Conservation (phyloP, 805 yeast species). For the Hagleromyces aurorensis region DNA sequence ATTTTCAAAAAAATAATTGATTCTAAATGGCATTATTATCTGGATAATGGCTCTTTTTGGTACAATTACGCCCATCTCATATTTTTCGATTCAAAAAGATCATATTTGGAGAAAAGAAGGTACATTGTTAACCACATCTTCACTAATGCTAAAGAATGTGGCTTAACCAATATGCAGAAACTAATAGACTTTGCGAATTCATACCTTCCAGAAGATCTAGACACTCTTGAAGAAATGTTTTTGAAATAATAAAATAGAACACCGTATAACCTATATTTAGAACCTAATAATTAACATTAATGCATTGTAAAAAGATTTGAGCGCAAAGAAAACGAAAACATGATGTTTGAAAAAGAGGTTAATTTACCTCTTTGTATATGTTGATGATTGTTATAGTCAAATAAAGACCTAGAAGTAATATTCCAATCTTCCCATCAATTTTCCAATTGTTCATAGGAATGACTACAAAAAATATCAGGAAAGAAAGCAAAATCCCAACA, state of each 20-base stretch:
- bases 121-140: conserved; percentile 17
- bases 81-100: conserved; percentile 18
- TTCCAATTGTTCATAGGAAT: conserved; percentile 43
- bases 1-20: conserved; percentile 19
- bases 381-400: conserved; percentile 13
- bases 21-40: conserved; percentile 13
- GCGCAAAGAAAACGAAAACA: too few species aligned
- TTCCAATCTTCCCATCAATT: conserved; percentile 38
- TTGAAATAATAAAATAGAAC: neutral
- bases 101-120: conserved; percentile 23
- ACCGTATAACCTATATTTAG: too few species aligned
- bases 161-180: conserved; percentile 5
- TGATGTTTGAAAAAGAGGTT: too few species aligned
- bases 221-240: conserved; percentile 12
- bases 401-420: conserved; percentile 17
- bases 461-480: conserved; percentile 32
- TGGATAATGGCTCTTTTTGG: conserved; percentile 24
- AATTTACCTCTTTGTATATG: conserved; percentile 13
- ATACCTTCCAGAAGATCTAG: conserved; percentile 27
- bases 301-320: too few species aligned
- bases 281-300: too few species aligned
- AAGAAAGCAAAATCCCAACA: conserved; percentile 34
- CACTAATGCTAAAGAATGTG: conserved; percentile 9
- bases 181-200: conserved; percentile 19
- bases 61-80: conserved; percentile 20